phyloP scores from a whole-genome alignment of 768 basidiomycete genomes.

The Panaeolus papilionaceus region DNA sequence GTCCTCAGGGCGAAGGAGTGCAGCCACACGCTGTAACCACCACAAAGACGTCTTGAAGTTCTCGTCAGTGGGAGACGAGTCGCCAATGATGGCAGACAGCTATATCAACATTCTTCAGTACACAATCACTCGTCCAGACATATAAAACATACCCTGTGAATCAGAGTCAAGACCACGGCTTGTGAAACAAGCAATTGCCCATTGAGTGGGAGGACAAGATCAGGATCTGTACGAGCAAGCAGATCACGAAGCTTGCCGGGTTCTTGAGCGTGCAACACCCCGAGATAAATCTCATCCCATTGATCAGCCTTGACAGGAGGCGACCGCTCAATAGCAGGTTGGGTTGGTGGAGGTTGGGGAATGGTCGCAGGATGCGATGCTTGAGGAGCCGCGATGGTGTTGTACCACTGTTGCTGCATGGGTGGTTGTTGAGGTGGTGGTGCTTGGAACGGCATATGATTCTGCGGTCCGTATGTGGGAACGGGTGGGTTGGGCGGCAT shows the following conservation, averaged over 20 bases:
- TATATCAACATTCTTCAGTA: conserved; percentile 35
- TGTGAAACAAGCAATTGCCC: conserved; percentile 77
- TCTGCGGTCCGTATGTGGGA: conserved; percentile 43
- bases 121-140: neutral
- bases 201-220: conserved; percentile 80
- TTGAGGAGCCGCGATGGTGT: conserved; percentile 78
- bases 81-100: conserved; percentile 78
- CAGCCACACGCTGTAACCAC: conserved; percentile 84
- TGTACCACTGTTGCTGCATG: conserved; percentile 66
- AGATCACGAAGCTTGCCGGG: conserved; percentile 75
- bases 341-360: conserved; percentile 54
- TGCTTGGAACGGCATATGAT: conserved; percentile 41
- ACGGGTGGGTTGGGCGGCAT: conserved; percentile 46
- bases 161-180: conserved; percentile 82
- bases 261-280: conserved; percentile 79
- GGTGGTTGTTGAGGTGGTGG: conserved; percentile 43
- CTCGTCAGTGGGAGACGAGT: conserved; percentile 80
- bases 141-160: conserved; percentile 70
- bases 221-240: conserved; percentile 75
- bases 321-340: conserved; percentile 49
- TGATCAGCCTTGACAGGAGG: conserved; percentile 70
- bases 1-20: conserved; percentile 80
- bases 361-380: conserved; percentile 81
- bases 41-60: conserved; percentile 82
- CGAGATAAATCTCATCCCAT: conserved; percentile 86